These are phyloP conservation scores for Polytrichum formosum DNA, from an alignment of 225 moss, liverwort and hornwort species.

Conservation along the genomic window DNA sequence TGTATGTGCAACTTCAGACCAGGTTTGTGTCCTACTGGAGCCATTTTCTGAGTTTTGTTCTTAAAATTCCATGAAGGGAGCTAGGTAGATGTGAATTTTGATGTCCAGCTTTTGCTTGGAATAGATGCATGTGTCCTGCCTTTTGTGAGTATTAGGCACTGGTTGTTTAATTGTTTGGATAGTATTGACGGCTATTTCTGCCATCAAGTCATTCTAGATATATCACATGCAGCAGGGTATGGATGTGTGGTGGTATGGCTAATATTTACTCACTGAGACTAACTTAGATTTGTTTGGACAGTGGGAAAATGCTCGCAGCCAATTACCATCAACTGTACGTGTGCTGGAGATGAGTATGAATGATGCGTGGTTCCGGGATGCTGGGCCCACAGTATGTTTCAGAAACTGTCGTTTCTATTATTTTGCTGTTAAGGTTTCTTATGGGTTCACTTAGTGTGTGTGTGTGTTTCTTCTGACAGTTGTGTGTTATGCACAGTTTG, in stretches of 20 bases:
- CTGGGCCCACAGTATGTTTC: slow-evolving; percentile 71
- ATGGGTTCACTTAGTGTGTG: slow-evolving; percentile 13
- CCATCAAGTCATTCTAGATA: too few species aligned
- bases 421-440: slow-evolving; percentile 5
- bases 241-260: too few species aligned
- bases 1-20: slow-evolving; percentile 52
- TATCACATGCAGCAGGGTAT: too few species aligned
- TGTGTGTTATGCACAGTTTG: slow-evolving; percentile 49
- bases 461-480: slow-evolving; percentile 5
- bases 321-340: slow-evolving; percentile 64
- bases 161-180: too few species aligned
- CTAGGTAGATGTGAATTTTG: slow-evolving; percentile 5
- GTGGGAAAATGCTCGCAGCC: slow-evolving; percentile 84
- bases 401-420: background rate
- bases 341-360: slow-evolving; percentile 91
- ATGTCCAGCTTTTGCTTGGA: too few species aligned
- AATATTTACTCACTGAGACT: background rate
- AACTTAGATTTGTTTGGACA: slow-evolving; percentile 27
- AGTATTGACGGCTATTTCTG: too few species aligned
- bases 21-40: slow-evolving; percentile 36
- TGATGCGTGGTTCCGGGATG: slow-evolving; percentile 93
- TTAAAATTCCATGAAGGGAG: background rate
- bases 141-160: too few species aligned
- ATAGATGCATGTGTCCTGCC: too few species aligned
- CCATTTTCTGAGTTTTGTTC: background rate